Evolutionary conservation across 176 grass and related monocot species (phyloP).

Genomic region (Juncus inflexus): DNA sequence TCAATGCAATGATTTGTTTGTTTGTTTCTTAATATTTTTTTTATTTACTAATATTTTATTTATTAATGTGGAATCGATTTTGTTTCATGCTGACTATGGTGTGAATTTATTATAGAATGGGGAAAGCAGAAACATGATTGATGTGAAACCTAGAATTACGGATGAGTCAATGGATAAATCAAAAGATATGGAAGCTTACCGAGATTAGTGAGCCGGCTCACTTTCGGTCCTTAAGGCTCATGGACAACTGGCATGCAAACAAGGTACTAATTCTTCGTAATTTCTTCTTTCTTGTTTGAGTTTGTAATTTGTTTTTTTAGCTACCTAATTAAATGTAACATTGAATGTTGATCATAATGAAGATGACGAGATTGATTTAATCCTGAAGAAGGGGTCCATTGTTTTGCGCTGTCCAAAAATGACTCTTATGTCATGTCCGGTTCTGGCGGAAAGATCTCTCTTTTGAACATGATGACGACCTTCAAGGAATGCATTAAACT

Average conservation of each 20-base stretch:
- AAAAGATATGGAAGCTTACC: slow-evolving; percentile 90
- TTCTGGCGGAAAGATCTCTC: slow-evolving; percentile 84
- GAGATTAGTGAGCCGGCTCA: slow-evolving; percentile 67
- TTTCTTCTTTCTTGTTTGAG: not conserved
- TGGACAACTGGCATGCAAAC: slow-evolving; percentile 53
- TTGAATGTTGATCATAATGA: slow-evolving; percentile 15
- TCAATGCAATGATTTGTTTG: slow-evolving; percentile 50
- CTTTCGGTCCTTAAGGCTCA: slow-evolving; percentile 68
- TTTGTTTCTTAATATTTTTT: not conserved
- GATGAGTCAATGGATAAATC: slow-evolving; percentile 81
- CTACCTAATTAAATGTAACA: not conserved
- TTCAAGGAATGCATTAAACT: slow-evolving; percentile 54
- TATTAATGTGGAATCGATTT: too few relatives aligned
- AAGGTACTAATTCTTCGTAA: slow-evolving; percentile 39
- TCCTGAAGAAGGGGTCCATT: too few relatives aligned
- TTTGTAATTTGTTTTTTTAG: slow-evolving; percentile 14
- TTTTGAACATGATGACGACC: slow-evolving; percentile 94
- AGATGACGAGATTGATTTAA: slow-evolving; percentile 86
- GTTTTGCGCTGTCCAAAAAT: slow-evolving; percentile 85
- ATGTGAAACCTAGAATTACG: slow-evolving; percentile 76
- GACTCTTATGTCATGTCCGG: slow-evolving; percentile 96
- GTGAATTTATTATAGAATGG: slow-evolving; percentile 49
- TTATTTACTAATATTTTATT: too few relatives aligned
- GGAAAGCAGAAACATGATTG: slow-evolving; percentile 60
- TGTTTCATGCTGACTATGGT: not conserved